A percentile compares a stretch with the other conserved stretches of the same genome.
Evolutionary conservation across 371 early-diverging fungal genomes (phyloP).

Genomic region (Phascolomyces articulosus): DNA sequence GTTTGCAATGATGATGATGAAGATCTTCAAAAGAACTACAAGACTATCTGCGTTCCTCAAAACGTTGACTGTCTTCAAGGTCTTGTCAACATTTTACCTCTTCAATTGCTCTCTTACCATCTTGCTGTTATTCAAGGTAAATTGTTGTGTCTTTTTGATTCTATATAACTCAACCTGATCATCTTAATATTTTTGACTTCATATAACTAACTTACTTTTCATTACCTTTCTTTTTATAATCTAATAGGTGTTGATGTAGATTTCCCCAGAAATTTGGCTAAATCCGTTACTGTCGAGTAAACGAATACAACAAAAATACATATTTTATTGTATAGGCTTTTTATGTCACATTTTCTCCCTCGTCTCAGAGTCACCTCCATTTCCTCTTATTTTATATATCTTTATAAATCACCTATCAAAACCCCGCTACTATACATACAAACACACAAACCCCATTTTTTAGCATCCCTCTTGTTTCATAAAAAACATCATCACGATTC

Average conservation of each 20-base stretch:
- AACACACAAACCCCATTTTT: background rate
- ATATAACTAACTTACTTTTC: no score
- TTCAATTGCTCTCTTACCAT: constrained; percentile 97
- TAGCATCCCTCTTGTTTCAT: constrained; percentile 1
- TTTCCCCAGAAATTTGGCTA: constrained; percentile 98
- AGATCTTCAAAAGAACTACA: constrained; percentile 60
- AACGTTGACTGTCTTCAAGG: constrained; percentile 88
- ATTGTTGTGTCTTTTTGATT: no score
- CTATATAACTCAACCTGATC: no score
- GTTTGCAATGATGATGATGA: constrained; percentile 89
- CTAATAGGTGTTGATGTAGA: constrained; percentile 89
- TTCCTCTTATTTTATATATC: background rate
- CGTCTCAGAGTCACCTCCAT: background rate
- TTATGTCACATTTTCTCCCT: background rate
- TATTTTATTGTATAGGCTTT: background rate
- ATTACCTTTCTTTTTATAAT: no score
- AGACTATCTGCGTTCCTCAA: constrained; percentile 90
- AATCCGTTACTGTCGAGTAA: constrained; percentile 84
- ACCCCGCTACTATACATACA: background rate
- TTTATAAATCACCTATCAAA: background rate
- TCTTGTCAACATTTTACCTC: constrained; percentile 90
- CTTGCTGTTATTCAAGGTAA: constrained; percentile 83
- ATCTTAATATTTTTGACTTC: no score
- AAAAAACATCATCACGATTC: background rate
- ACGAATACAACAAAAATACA: no score